phyloP scores from a whole-genome alignment of 352 stramenopile genomes.

The Aphanomyces cochlioides region DNA sequence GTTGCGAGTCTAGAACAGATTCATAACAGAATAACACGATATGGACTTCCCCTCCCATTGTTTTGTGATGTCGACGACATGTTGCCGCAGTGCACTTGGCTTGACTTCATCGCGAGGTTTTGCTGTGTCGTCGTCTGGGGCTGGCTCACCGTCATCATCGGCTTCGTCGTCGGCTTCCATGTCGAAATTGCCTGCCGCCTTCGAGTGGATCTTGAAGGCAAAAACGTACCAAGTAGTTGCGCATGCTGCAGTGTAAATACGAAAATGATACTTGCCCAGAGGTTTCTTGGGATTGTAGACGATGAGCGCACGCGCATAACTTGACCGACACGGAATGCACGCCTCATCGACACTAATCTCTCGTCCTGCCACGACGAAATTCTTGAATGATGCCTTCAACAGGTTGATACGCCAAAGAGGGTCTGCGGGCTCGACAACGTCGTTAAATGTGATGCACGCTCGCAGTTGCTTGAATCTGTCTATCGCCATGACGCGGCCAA shows the following conservation, averaged over 20 bases:
- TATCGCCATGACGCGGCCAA: constrained; percentile 10
- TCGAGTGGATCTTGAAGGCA: constrained; percentile 5
- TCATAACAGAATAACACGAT: constrained; percentile 6
- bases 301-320: neutral
- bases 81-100: neutral
- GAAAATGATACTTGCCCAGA: neutral
- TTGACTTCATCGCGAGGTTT: neutral
- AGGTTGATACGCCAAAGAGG: constrained; percentile 4
- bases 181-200: neutral
- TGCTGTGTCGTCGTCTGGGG: neutral
- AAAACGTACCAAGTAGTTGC: neutral
- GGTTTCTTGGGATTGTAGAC: constrained; percentile 3
- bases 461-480: constrained; percentile 19
- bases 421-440: neutral
- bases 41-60: neutral
- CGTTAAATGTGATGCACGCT: constrained; percentile 14
- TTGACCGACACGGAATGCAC: neutral
- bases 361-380: neutral
- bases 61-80: constrained; percentile 2
- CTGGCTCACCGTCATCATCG: neutral
- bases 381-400: neutral
- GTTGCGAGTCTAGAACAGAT: neutral
- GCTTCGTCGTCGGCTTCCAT: neutral
- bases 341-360: neutral
- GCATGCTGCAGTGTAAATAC: neutral